Evolutionary conservation across 1,284 basidiomycete genomes (phyloP).

Genomic region (Gomphus bonarii): DNA sequence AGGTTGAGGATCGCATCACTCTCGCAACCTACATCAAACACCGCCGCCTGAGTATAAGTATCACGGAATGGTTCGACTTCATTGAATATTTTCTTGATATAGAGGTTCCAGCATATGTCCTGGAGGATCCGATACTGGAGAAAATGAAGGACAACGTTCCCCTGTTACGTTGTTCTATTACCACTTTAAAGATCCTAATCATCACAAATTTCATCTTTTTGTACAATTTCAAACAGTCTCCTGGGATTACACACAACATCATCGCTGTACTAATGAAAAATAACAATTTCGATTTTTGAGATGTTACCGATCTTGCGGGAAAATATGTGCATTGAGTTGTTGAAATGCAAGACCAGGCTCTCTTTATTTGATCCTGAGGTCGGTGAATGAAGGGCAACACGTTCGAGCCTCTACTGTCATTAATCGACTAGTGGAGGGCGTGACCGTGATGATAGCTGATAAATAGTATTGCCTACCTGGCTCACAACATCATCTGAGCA

Average conservation of each 20-base stretch:
- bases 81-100: constrained; percentile 31
- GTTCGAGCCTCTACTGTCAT: too few relatives aligned
- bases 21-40: constrained; percentile 27
- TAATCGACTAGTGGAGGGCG: too few relatives aligned
- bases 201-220: too few relatives aligned
- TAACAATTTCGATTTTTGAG: constrained; percentile 19
- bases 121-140: constrained; percentile 27
- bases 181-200: constrained; percentile 30
- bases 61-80: constrained; percentile 29
- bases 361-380: too few relatives aligned
- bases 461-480: too few relatives aligned
- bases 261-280: constrained; percentile 22
- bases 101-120: constrained; percentile 29
- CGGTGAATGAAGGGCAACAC: too few relatives aligned
- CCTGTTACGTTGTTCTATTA: too few relatives aligned
- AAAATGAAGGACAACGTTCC: constrained; percentile 27
- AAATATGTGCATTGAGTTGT: constrained; percentile 18
- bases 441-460: too few relatives aligned
- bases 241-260: constrained; percentile 23
- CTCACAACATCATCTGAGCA: too few relatives aligned
- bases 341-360: constrained; percentile 16
- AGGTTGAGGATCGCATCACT: neutral
- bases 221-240: constrained; percentile 32
- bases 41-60: constrained; percentile 26
- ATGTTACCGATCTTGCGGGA: constrained; percentile 22